phyloP scores from a whole-genome alignment of 2,329 filamentous ascomycete species.

The Colletotrichum camelliae region DNA sequence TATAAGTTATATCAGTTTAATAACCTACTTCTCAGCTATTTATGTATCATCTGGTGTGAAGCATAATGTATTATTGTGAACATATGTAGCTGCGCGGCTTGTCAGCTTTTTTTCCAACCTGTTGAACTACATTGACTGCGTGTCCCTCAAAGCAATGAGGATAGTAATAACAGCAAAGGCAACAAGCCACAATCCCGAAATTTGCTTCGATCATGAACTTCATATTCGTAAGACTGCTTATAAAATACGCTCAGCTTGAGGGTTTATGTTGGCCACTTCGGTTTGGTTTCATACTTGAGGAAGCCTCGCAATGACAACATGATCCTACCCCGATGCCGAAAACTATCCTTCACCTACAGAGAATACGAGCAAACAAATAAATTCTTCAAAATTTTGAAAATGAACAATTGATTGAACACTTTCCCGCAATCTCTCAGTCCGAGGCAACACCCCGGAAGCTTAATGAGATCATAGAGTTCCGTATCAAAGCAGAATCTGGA shows the following conservation, averaged over 20 bases:
- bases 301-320: neutral
- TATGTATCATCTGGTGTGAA: fast-evolving
- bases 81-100: neutral
- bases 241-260: neutral
- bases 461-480: neutral
- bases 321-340: fast-evolving
- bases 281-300: neutral
- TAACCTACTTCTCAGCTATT: neutral
- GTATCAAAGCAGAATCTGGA: neutral
- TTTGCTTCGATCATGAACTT: neutral
- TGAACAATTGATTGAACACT: fast-evolving
- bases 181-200: neutral
- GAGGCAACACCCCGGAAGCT: neutral
- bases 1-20: neutral
- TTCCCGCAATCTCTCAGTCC: neutral
- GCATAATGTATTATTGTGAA: fast-evolving
- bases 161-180: fast-evolving
- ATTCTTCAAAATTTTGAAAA: fast-evolving
- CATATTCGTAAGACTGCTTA: neutral
- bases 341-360: fast-evolving
- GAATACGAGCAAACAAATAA: fast-evolving
- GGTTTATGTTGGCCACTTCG: neutral
- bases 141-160: neutral
- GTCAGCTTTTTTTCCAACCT: fast-evolving
- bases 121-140: neutral